Evolutionary conservation across 345 rosid species (phyloP).

Genomic region (Brassica juncea): DNA sequence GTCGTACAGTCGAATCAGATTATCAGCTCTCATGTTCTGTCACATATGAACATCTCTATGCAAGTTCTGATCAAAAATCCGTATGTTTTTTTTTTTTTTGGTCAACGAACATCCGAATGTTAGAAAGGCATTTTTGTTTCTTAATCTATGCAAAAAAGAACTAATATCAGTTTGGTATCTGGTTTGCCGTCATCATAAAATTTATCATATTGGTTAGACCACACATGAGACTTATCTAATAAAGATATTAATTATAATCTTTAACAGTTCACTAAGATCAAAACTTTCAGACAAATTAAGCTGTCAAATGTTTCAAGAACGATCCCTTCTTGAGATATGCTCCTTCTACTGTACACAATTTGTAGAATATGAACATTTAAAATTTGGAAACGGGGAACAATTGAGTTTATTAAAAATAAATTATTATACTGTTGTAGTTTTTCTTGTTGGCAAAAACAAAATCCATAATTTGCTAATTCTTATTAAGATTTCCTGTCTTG

Average conservation of each 20-base stretch:
- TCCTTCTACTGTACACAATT: slow-evolving; percentile 16
- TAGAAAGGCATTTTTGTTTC: not conserved
- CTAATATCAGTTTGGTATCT: not conserved
- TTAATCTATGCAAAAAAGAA: not conserved
- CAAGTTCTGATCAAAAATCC: slow-evolving; percentile 9
- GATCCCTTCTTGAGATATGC: slow-evolving; percentile 17
- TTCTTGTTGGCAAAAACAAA: not conserved
- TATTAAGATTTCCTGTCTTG: slow-evolving; percentile 30
- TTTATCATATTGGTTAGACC: slow-evolving; percentile 2
- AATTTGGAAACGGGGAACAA: slow-evolving; percentile 4
- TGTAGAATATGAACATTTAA: not conserved
- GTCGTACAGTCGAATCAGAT: not conserved
- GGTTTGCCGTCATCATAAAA: not conserved
- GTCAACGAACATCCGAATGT: not conserved
- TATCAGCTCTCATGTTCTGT: not conserved
- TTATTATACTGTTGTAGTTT: not conserved
- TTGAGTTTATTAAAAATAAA: not conserved
- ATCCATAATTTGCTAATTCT: slow-evolving; percentile 25
- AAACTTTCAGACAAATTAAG: slow-evolving; percentile 34
- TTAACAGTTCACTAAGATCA: slow-evolving; percentile 23
- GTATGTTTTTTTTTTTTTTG: no score
- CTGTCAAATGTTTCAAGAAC: slow-evolving; percentile 29
- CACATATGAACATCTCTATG: not conserved
- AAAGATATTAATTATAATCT: slow-evolving; percentile 17
- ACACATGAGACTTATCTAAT: slow-evolving; percentile 6